Conservation (phyloP, 164 flowering plant species). For the Magnolia officinalis region DNA sequence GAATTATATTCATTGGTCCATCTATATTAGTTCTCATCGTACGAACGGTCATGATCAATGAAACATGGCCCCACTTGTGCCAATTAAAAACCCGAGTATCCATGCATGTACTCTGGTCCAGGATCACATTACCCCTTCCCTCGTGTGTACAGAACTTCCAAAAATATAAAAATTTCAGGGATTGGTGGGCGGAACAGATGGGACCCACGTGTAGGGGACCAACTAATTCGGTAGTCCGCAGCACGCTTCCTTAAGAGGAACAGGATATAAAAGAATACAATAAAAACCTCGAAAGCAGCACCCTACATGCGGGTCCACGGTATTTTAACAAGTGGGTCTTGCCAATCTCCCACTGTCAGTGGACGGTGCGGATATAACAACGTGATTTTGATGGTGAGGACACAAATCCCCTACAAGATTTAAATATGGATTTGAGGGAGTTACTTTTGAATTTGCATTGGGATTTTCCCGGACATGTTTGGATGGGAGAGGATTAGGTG, state of each 20-base stretch:
- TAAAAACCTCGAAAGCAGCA: neutral
- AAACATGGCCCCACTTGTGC: too few relatives aligned
- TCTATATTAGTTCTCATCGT: too few relatives aligned
- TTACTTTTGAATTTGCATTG: neutral
- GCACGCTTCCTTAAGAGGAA: neutral
- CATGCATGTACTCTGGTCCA: neutral
- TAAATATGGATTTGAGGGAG: neutral
- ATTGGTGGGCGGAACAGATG: neutral
- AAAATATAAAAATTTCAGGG: neutral
- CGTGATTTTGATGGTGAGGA: neutral
- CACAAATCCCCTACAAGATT: neutral
- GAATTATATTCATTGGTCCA: too few relatives aligned
- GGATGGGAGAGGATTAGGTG: too few relatives aligned
- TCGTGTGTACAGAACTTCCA: neutral
- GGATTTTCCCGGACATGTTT: neutral
- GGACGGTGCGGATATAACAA: neutral
- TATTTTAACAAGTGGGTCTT: neutral
- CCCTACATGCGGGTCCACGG: neutral
- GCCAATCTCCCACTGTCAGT: neutral
- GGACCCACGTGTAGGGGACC: neutral
- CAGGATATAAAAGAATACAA: neutral
- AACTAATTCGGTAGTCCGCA: neutral
- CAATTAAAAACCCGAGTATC: too few relatives aligned
- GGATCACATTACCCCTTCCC: neutral
- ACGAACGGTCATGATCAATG: too few relatives aligned